These are phyloP conservation scores for Peniophora sp. DNA, from an alignment of 1,284 basidiomycete genomes.

Conservation along the genomic window DNA sequence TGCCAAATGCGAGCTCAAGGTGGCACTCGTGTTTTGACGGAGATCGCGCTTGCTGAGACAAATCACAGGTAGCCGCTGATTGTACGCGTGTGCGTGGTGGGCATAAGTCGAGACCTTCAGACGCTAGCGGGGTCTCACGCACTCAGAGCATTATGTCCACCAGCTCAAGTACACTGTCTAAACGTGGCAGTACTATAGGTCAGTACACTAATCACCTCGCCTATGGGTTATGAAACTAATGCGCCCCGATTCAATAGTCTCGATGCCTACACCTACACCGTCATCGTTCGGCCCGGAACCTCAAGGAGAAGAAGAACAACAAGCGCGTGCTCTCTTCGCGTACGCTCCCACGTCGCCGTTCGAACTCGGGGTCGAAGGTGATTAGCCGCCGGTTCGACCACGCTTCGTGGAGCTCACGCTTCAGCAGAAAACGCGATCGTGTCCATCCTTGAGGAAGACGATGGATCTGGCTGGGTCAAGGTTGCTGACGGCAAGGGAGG, in stretches of 20 bases:
- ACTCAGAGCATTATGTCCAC: constrained; percentile 11
- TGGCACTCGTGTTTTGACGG: constrained; percentile 17
- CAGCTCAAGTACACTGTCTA: constrained; percentile 9
- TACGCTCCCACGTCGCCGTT: constrained; percentile 68
- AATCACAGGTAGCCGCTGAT: constrained; percentile 62
- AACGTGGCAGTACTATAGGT: not conserved
- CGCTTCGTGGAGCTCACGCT: constrained; percentile 9
- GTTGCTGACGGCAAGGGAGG: constrained; percentile 48
- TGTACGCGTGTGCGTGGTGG: constrained; percentile 33
- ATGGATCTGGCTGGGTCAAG: constrained; percentile 84
- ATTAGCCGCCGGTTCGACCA: constrained; percentile 1
- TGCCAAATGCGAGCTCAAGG: constrained; percentile 79
- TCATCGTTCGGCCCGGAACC: constrained; percentile 43
- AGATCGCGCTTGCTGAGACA: constrained; percentile 1
- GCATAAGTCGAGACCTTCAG: constrained; percentile 2
- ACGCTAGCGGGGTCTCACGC: constrained; percentile 10
- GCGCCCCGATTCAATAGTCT: constrained; percentile 8
- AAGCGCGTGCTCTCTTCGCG: constrained; percentile 60
- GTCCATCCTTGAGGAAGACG: constrained; percentile 63
- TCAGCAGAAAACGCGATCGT: constrained; percentile 51
- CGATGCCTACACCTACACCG: constrained; percentile 31
- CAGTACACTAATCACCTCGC: not conserved
- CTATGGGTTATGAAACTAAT: not conserved
- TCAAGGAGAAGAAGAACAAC: constrained; percentile 38
- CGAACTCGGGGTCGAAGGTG: constrained; percentile 61